phyloP scores from a whole-genome alignment of 2,329 filamentous ascomycete genomes.

The Aspergillus sp. region DNA sequence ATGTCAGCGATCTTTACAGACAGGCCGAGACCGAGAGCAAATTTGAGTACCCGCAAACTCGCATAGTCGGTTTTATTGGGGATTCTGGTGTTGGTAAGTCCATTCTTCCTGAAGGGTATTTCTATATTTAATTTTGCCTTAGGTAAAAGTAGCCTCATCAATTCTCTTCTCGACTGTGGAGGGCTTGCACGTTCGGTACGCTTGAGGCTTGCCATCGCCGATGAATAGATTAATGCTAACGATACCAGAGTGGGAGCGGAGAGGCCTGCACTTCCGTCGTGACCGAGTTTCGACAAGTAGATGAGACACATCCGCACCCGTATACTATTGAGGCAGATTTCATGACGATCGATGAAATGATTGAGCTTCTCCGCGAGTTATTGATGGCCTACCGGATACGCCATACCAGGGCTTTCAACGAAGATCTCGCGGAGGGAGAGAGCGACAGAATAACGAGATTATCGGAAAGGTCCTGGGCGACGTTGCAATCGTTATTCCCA shows the following conservation, averaged over 20 bases:
- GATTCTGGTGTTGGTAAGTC: slow-evolving; percentile 7
- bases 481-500: slow-evolving; percentile 19
- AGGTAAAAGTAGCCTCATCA: slow-evolving; percentile 10
- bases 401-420: background rate
- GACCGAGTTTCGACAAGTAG: slow-evolving; percentile 9
- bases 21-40: background rate
- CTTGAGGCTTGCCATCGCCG: background rate
- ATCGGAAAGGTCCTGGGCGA: slow-evolving; percentile 13
- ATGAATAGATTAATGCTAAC: background rate
- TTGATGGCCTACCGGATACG: background rate
- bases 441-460: slow-evolving; percentile 1
- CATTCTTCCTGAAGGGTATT: background rate
- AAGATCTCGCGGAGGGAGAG: slow-evolving; percentile 8
- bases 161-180: slow-evolving; percentile 9
- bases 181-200: slow-evolving; percentile 9
- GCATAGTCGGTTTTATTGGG: slow-evolving; percentile 8
- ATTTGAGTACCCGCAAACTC: slow-evolving; percentile 5
- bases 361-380: slow-evolving; percentile 8
- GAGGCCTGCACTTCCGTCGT: slow-evolving; percentile 13
- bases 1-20: background rate
- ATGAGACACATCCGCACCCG: slow-evolving; percentile 2
- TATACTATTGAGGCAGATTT: slow-evolving; percentile 12
- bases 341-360: slow-evolving; percentile 5
- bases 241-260: slow-evolving; percentile 7
- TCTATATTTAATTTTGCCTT: background rate